phyloP scores from a whole-genome alignment of 495 filamentous ascomycete genomes.

The Neurospora sublineolata region DNA sequence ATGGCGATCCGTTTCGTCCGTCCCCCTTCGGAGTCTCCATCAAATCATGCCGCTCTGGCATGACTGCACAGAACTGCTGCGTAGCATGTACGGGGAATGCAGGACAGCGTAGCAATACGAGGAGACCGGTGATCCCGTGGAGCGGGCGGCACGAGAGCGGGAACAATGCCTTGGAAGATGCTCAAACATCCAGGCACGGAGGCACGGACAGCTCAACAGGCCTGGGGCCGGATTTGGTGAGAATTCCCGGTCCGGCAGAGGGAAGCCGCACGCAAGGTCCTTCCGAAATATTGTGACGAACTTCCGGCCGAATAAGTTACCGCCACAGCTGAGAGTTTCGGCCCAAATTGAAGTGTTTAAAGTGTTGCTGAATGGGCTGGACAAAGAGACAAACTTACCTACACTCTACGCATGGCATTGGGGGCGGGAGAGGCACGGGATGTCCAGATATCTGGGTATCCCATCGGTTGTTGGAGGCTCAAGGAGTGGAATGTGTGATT shows the following conservation, averaged over 20 bases:
- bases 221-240: neutral
- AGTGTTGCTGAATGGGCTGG: neutral
- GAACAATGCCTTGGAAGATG: neutral
- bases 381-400: neutral
- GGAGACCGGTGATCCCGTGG: neutral
- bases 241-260: neutral
- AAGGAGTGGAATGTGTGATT: neutral
- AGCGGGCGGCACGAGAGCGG: neutral
- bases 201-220: neutral
- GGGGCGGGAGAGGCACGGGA: neutral
- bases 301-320: neutral
- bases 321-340: neutral
- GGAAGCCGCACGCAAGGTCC: neutral
- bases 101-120: neutral
- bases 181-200: neutral
- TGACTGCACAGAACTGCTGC: neutral
- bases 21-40: neutral
- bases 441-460: neutral
- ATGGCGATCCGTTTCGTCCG: neutral
- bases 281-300: neutral
- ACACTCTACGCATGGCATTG: neutral
- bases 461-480: neutral
- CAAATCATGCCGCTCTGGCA: neutral
- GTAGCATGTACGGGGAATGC: neutral
- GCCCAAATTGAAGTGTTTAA: neutral